Evolutionary conservation across 2,329 filamentous ascomycete species (phyloP), one percentile per base, ranked within the genome.

Genomic region (Plenodomus tracheiphilus): DNA sequence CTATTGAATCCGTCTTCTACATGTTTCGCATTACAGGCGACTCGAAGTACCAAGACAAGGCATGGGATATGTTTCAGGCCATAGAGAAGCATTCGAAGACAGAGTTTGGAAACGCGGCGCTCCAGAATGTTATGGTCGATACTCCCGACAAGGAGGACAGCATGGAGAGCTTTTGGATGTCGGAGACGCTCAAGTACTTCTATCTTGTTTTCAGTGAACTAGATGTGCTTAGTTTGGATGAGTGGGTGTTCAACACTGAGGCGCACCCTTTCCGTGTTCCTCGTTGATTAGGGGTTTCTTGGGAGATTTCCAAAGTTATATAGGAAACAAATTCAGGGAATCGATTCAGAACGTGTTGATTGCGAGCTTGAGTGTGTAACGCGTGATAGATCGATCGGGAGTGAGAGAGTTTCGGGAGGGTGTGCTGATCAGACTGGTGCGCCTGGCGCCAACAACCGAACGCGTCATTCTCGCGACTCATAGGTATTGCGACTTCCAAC

Each of bases 11-110:
- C 8, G 75, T 84, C 13, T 85, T 84, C 64, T 74, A 83, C 59
- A 72, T 85, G 65, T 84, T 84, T 58, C 77, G 82, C 15, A 80
- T 82, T 30, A 84, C 81, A 1, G 82, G 82, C 15, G 77, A 83
- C 44, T 68, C 70, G 35, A 70, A 61, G 46, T 70, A 74, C 39
- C 70, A 74, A 41, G 74, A 77, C 2, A 68, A 66, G 2, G 77
- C 76, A 3, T 80, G 77, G 77, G 69, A 74, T 2, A 79, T 79
- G 76, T 80, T 77, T 55, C 64, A 66, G 18, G 69, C 72, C 5
- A 75, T 79, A 34, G 61, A 67, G 25, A 67, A 70, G 35, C 64
- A 69, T 16, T 77, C 75, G 0, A 54, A 68, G 34, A 79, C 76
- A 2, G 61, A 69, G 4, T 51, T 78, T 10, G 77, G 72, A 2